phyloP scores from a whole-genome alignment of 352 stramenopile genomes.

The Pythium brassicae region DNA sequence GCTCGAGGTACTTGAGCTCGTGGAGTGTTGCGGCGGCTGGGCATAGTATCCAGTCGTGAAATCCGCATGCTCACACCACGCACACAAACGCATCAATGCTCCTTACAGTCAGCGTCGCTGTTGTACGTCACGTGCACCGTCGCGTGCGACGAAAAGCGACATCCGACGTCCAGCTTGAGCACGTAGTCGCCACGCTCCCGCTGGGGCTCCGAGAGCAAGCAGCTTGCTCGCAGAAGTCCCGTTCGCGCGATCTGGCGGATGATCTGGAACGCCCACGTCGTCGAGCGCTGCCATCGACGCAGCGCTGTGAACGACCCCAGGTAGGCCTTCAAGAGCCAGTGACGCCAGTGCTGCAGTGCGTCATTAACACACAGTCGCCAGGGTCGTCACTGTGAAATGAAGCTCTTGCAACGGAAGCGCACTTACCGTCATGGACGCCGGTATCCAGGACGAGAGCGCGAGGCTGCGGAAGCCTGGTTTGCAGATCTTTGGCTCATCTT shows the following conservation, averaged over 20 bases:
- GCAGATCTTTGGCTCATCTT: conserved; percentile 43
- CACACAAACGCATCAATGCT: not conserved
- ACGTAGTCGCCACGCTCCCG: conserved; percentile 55
- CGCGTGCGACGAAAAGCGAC: conserved; percentile 43
- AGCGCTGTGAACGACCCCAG: conserved; percentile 35
- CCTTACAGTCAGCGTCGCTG: conserved; percentile 61
- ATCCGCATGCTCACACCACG: not conserved
- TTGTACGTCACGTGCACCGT: conserved; percentile 58
- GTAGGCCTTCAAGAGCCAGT: conserved; percentile 25
- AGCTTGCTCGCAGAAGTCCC: conserved; percentile 39
- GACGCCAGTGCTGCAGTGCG: conserved; percentile 35
- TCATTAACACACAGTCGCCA: not conserved
- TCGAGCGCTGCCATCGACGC: conserved; percentile 20
- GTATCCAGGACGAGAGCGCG: conserved; percentile 42
- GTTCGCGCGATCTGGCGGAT: conserved; percentile 34
- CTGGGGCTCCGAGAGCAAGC: conserved; percentile 27
- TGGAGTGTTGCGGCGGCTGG: conserved; percentile 59
- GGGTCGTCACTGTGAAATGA: too few relatives aligned
- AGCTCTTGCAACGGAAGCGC: not conserved
- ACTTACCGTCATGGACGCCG: conserved; percentile 30
- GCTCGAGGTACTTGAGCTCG: conserved; percentile 68
- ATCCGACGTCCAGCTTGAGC: conserved; percentile 60
- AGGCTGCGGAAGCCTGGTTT: conserved; percentile 39
- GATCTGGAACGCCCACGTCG: conserved; percentile 24
- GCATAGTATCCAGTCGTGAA: not conserved